Evolutionary conservation across 2,329 filamentous ascomycete species (phyloP), one percentile per base, ranked within the genome.

Genomic region (Trichothecium roseum): DNA sequence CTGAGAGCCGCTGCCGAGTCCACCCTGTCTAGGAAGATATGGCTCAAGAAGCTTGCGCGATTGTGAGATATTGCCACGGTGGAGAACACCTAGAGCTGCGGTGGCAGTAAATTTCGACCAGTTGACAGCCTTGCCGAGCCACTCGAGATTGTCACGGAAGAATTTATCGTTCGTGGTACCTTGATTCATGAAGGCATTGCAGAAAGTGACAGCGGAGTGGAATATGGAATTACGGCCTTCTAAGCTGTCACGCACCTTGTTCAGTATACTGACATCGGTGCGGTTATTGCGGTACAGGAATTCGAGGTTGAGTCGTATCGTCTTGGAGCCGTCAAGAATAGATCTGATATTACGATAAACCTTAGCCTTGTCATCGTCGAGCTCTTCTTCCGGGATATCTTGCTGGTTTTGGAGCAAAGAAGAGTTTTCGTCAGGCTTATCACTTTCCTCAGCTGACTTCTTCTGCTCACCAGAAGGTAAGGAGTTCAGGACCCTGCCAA

Each of bases 21-120:
- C 75, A 34, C 75, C 77, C 8, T 35, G 30, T 43, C 84, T 80
- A 12, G 91, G 91, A 8, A 98, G 77, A 53, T 98, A 98, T 3
- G 91, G 91, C 52, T 94, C 87, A 12, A 98, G 72, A 2, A 98
- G 73, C 63, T 94, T 94, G 52, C 87, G 79, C 2, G 88, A 91
- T 52, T 98, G 89, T 17, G 82, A 84, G 40, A 98, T 69, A 58
- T 98, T 98, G 37, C 91, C 91, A 31, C 87, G 82, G 59, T 98
- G 91, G 43, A 98, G 95, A 35, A 96, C 91, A 57, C 91, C 91
- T 5, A 98, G 69, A 7, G 91, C 91, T 38, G 91, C 91, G 4
- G 91, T 98, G 12, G 91, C 91, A 1, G 91, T 95, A 57, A 98
- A 98, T 57, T 98, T 98, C 41, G 88, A 95, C 91, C 91, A 98